Evolutionary conservation across 805 yeast genomes (phyloP), one percentile per base, ranked within the genome.

Genomic region (Maudiozyma saulgeensis): DNA sequence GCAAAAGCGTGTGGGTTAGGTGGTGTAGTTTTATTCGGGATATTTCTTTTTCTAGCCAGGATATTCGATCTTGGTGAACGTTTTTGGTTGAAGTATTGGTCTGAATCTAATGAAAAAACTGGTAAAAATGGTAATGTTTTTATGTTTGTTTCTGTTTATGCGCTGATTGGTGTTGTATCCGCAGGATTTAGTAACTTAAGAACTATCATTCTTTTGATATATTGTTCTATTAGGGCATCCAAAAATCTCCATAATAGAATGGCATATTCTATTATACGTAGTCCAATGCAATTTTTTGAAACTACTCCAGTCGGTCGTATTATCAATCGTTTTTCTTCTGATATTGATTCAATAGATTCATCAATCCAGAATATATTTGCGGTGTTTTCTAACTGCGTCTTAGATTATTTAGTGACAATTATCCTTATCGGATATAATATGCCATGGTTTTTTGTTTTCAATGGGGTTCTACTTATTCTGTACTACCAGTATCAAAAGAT

Each of bases 31-130:
- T 47, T 70, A 1, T 63, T 72, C 45, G 56, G 80, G 53, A 56
- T 64, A 43, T 52, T 64, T 41, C 53, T 73, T 60, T 55, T 71
- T 56, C 28, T 66, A 32, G 54, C 67, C 3, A 70, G 73, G 16
- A 62, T 76, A 13, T 60, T 67, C 44, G 64, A 66, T 18, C 56
- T 71, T 21, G 66, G 69, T 8, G 78, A 79, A 43, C 80, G 77
- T 59, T 79, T 78, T 60, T 81, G 87, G 82, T 69, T 83, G 56
- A 82, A 82, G 54, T 69, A 74, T 52, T 83, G 90, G 90, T 77
- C 88, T 1, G 87, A 82, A 55, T 62, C 68, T 8, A 67, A 70
- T 39, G 68, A 68, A 32, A 70, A 69, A 25, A 54, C 61, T 41
- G 78, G 78, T 12, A 49, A 53, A 1, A 81, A 79, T 53, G 58